Conservation (phyloP, 2,329 filamentous ascomycete genomes). For the Cryoendolithus antarcticus region DNA sequence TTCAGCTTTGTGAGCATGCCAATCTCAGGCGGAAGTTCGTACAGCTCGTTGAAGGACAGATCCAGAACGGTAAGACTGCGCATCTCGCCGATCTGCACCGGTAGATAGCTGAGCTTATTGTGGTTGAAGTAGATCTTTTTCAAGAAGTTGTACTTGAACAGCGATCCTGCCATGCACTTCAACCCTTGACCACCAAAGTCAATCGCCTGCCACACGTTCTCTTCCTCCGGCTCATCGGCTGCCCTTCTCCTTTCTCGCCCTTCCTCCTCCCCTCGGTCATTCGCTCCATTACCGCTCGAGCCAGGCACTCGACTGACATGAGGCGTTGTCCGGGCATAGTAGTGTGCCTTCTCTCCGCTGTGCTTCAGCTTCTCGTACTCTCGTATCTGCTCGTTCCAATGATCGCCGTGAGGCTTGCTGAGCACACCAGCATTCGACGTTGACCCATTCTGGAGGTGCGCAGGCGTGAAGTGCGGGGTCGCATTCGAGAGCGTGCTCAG, state of each 20-base stretch:
- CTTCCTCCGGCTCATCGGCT: slow-evolving; percentile 45
- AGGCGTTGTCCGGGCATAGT: slow-evolving; percentile 59
- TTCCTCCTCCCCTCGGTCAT: slow-evolving; percentile 38
- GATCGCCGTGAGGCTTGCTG: slow-evolving; percentile 49
- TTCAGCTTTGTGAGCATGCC: slow-evolving; percentile 94
- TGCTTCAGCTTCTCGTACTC: slow-evolving; percentile 19
- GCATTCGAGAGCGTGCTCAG: slow-evolving; percentile 51
- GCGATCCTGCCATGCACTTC: slow-evolving; percentile 61
- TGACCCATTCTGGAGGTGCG: slow-evolving; percentile 48
- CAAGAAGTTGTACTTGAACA: slow-evolving; percentile 83
- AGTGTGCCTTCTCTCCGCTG: slow-evolving; percentile 37
- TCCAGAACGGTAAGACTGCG: slow-evolving; percentile 74
- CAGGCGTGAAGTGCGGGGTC: slow-evolving; percentile 48
- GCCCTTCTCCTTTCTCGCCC: slow-evolving; percentile 49
- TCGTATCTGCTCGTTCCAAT: slow-evolving; percentile 82
- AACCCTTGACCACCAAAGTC: slow-evolving; percentile 95
- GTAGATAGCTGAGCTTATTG: slow-evolving; percentile 76
- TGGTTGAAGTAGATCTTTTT: slow-evolving; percentile 87
- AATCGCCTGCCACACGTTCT: slow-evolving; percentile 71
- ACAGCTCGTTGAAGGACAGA: slow-evolving; percentile 76
- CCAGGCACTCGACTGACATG: slow-evolving; percentile 17
- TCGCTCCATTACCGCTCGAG: slow-evolving; percentile 20
- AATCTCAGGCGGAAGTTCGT: slow-evolving; percentile 72
- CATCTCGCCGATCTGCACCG: slow-evolving; percentile 67
- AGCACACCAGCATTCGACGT: slow-evolving; percentile 39